Evolutionary conservation across 1,139 yeast species (phyloP).

Genomic region (Debaryomyces sp.): DNA sequence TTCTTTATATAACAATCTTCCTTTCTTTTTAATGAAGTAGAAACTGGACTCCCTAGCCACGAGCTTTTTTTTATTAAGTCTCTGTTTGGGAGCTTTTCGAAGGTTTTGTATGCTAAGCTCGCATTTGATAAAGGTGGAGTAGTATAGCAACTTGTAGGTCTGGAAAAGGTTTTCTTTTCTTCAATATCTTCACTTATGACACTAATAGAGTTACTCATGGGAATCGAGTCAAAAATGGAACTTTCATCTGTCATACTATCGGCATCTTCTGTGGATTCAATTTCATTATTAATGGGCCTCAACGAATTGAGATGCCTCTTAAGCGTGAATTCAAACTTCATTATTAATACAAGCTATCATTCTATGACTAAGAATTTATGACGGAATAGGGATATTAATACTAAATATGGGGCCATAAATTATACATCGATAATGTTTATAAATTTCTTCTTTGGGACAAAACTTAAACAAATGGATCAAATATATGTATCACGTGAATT

Average conservation of each 20-base stretch:
- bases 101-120: neutral
- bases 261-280: neutral
- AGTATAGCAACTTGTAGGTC: conserved; percentile 23
- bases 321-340: neutral
- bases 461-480: neutral
- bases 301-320: neutral
- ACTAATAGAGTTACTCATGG: conserved; percentile 4
- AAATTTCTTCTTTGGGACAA: neutral
- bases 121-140: conserved; percentile 21
- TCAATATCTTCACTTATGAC: neutral
- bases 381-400: neutral
- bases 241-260: conserved; percentile 12
- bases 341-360: neutral
- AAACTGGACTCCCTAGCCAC: neutral
- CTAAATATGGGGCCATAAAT: neutral
- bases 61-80: neutral
- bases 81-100: neutral
- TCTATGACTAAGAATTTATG: neutral
- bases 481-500: neutral
- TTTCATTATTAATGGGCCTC: neutral
- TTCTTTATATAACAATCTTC: neutral
- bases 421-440: neutral
- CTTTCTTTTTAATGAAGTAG: neutral
- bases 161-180: neutral
- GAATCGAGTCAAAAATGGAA: conserved; percentile 13